Conservation (phyloP, 441 rosid species). For the Syzygium malaccense region DNA sequence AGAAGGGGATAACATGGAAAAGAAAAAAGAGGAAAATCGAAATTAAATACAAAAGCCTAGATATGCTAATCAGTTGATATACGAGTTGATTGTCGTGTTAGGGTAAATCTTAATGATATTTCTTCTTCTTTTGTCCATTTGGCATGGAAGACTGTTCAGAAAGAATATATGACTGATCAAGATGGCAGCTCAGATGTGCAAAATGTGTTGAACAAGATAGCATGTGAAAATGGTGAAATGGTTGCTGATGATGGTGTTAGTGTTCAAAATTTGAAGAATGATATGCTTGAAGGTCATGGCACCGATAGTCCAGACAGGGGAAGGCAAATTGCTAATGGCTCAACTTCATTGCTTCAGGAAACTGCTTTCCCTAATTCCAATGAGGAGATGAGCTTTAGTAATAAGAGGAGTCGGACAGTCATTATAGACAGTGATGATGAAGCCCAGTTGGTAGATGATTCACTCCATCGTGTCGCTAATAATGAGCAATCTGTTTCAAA, state of each 20-base stretch:
- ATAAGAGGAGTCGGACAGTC: conserved; percentile 37
- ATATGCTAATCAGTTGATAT: not conserved
- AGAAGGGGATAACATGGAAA: not conserved
- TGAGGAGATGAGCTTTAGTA: conserved; percentile 27
- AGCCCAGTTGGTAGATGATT: conserved; percentile 26
- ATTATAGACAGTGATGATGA: conserved; percentile 40
- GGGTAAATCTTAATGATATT: not conserved
- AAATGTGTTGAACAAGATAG: conserved; percentile 14
- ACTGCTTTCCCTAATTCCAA: conserved; percentile 20
- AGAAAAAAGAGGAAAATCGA: not conserved
- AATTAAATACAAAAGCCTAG: not conserved
- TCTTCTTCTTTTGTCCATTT: conserved; percentile 3
- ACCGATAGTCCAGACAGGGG: conserved; percentile 17
- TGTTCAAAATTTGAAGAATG: conserved; percentile 21
- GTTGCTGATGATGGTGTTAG: conserved; percentile 12
- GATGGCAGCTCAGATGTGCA: conserved; percentile 30
- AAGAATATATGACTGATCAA: conserved; percentile 13
- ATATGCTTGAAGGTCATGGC: conserved; percentile 24
- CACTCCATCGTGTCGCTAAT: conserved; percentile 9
- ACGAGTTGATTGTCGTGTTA: not conserved
- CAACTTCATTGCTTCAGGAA: conserved; percentile 16
- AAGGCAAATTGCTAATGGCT: conserved; percentile 26
- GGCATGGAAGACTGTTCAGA: conserved; percentile 19
- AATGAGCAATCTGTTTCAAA: conserved; percentile 19
- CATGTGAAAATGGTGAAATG: conserved; percentile 23